Evolutionary conservation across 2,329 filamentous ascomycete genomes (phyloP).

Genomic region (Colletotrichum tropicale): DNA sequence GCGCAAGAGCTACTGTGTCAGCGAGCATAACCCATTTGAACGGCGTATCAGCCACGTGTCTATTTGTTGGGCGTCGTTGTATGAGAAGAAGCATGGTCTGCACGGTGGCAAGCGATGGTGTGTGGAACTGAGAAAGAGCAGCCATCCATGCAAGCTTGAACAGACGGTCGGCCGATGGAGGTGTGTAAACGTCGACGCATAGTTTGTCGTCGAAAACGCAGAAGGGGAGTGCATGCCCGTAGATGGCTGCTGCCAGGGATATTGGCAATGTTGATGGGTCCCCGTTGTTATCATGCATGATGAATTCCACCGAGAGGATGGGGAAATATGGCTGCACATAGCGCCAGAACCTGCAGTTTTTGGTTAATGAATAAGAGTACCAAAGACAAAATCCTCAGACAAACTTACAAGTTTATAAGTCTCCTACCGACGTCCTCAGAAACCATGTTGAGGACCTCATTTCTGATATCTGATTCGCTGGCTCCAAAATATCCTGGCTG

Average conservation of each 20-base stretch:
- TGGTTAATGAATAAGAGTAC: background rate
- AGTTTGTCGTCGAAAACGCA: constrained; percentile 12
- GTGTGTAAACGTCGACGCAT: background rate
- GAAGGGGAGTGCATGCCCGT: constrained; percentile 1
- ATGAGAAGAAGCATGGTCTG: constrained; percentile 13
- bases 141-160: constrained; percentile 12
- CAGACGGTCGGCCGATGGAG: background rate
- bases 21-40: constrained; percentile 16
- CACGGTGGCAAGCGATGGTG: background rate
- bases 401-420: background rate
- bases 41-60: constrained; percentile 9
- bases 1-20: background rate
- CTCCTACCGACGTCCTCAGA: background rate
- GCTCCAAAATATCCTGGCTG: background rate
- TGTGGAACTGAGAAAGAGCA: background rate
- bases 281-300: background rate
- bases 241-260: background rate
- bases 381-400: background rate
- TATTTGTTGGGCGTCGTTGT: constrained; percentile 10
- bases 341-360: background rate
- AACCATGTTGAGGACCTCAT: background rate
- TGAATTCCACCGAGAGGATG: background rate
- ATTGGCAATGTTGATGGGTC: background rate
- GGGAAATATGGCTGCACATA: constrained; percentile 12
- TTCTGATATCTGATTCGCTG: background rate